A percentile compares a stretch with the other conserved stretches of the same genome.
Conservation (phyloP, 2,329 filamentous ascomycete species). For the Orbilia ellipsospora region DNA sequence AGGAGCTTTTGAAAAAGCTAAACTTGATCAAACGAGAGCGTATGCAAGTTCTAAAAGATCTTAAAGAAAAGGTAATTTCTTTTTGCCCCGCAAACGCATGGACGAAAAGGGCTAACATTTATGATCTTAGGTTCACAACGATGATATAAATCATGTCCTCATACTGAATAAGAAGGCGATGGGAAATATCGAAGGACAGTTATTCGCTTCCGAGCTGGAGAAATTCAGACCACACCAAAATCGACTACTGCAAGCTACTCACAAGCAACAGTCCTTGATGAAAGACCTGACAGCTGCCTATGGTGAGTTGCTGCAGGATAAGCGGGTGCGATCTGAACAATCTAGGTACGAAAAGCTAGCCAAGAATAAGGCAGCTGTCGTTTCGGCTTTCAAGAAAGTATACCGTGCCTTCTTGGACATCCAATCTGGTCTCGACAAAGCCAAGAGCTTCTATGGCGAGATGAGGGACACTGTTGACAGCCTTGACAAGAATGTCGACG, state of each 20-base stretch:
- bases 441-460: conserved; percentile 92
- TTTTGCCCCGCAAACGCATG: background rate
- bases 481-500: conserved; percentile 93
- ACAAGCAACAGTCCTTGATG: conserved; percentile 93
- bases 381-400: conserved; percentile 87
- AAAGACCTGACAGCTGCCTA: conserved; percentile 92
- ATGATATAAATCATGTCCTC: conserved; percentile 96
- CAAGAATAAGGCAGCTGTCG: conserved; percentile 80
- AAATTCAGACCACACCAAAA: conserved; percentile 96
- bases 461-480: conserved; percentile 96
- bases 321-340: conserved; percentile 90
- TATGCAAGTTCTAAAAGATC: conserved; percentile 89
- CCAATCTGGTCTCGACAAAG: conserved; percentile 83
- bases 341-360: conserved; percentile 93
- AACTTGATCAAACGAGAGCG: conserved; percentile 92
- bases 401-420: conserved; percentile 94
- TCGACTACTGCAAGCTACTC: conserved; percentile 88
- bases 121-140: conserved; percentile 80
- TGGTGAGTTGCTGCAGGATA: conserved; percentile 89
- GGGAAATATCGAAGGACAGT: conserved; percentile 86
- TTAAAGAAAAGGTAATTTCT: conserved; percentile 88
- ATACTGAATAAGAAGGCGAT: conserved; percentile 99
- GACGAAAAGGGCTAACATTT: conserved; percentile 56
- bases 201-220: conserved; percentile 96
- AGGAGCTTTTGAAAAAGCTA: conserved; percentile 89